A percentile compares a stretch with the other conserved stretches of the same genome.
phyloP scores from a whole-genome alignment of 2,329 filamentous ascomycete species.

The Colletotrichum incanum region DNA sequence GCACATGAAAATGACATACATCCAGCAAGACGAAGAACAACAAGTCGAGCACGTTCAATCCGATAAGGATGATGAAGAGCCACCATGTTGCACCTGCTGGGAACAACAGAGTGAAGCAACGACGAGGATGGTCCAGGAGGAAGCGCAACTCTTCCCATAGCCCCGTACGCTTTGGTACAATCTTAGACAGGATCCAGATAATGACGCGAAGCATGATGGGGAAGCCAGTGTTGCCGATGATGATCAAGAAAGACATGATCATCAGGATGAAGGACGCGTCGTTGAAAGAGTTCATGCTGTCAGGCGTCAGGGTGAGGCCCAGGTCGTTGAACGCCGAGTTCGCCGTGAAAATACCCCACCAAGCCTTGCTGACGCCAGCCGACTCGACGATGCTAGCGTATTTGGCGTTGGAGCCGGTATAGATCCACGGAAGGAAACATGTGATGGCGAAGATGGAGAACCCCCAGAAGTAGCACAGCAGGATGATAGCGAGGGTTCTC shows the following conservation, averaged over 20 bases:
- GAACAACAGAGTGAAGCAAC: slow-evolving; percentile 96
- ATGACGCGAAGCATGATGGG: slow-evolving; percentile 94
- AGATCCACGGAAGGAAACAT: slow-evolving; percentile 86
- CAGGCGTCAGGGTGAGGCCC: slow-evolving; percentile 91
- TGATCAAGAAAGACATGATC: slow-evolving; percentile 86
- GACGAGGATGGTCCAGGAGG: slow-evolving; percentile 91
- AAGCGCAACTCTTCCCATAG: slow-evolving; percentile 94
- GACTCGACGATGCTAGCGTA: slow-evolving; percentile 78
- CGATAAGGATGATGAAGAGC: slow-evolving; percentile 88
- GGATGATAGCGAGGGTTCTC: slow-evolving; percentile 85
- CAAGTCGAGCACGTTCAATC: slow-evolving; percentile 87
- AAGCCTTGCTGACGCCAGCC: slow-evolving; percentile 76
- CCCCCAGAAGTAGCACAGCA: slow-evolving; percentile 85
- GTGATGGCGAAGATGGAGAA: slow-evolving; percentile 85
- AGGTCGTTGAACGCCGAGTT: slow-evolving; percentile 94
- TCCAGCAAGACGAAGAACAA: slow-evolving; percentile 95
- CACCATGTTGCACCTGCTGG: slow-evolving; percentile 94
- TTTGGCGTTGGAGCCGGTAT: slow-evolving; percentile 63
- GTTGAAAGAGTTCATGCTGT: slow-evolving; percentile 94
- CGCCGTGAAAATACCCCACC: slow-evolving; percentile 95
- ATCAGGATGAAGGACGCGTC: slow-evolving; percentile 82
- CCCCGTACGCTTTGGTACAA: slow-evolving; percentile 76
- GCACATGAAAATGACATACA: slow-evolving; percentile 64
- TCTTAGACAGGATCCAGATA: slow-evolving; percentile 85
- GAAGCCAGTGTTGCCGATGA: slow-evolving; percentile 96